phyloP scores from a whole-genome alignment of 2,329 filamentous ascomycete genomes.

The Domatiomyces catenatus region DNA sequence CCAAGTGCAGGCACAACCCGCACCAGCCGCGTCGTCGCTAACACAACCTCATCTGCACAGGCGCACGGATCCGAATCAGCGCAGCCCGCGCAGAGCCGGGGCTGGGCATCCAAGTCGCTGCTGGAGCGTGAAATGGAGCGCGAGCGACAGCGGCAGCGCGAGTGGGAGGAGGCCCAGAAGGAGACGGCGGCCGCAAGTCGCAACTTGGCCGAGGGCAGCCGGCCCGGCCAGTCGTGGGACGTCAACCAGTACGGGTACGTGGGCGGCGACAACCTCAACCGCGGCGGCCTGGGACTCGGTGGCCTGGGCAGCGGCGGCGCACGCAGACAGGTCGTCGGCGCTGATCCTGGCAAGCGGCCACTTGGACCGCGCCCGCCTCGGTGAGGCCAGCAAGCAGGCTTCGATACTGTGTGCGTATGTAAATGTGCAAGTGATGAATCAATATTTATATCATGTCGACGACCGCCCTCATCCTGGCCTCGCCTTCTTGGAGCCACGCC shows the following conservation, averaged over 20 bases:
- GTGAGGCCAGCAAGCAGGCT: background rate
- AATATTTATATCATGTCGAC: too few species aligned
- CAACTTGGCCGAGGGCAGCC: conserved; percentile 31
- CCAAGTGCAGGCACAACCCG: conserved; percentile 29
- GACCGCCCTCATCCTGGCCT: conserved; percentile 23
- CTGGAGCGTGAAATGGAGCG: conserved; percentile 53
- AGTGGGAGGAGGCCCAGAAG: conserved; percentile 49
- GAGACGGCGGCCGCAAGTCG: conserved; percentile 33
- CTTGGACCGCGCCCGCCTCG: conserved; percentile 34
- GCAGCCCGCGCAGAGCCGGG: conserved; percentile 43
- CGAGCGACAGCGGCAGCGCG: conserved; percentile 47
- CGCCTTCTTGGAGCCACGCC: conserved; percentile 28
- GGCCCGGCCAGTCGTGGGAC: conserved; percentile 37
- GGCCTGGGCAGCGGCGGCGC: conserved; percentile 41
- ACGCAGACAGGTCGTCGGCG: conserved; percentile 46
- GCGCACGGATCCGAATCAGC: conserved; percentile 35
- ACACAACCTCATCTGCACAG: conserved; percentile 30
- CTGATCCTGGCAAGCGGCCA: background rate
- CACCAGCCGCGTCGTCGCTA: conserved; percentile 41
- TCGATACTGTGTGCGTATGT: background rate
- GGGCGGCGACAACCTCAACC: conserved; percentile 48
- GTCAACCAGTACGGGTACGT: conserved; percentile 50
- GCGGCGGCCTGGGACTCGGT: conserved; percentile 33
- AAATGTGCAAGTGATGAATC: background rate
- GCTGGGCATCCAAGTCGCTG: conserved; percentile 48